A percentile compares a stretch with the other conserved stretches of the same genome.
These are phyloP conservation scores for Hemileccinum impolitum DNA, from an alignment of 768 basidiomycete genomes.

Conservation along the genomic window DNA sequence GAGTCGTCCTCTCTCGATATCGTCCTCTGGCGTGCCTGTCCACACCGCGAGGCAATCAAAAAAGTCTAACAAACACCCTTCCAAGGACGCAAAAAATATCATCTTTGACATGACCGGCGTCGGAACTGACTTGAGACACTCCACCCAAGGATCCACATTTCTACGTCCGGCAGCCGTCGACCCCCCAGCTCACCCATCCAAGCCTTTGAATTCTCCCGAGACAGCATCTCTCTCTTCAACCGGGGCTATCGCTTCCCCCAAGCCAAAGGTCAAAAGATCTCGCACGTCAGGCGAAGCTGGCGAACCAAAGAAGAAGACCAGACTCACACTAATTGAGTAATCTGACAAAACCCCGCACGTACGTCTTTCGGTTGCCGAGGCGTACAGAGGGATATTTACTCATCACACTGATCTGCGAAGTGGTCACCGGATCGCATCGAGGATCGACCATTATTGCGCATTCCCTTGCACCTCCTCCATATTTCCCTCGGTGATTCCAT, in stretches of 20 bases:
- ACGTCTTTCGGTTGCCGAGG: slow-evolving; percentile 21
- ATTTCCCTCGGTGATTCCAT: slow-evolving; percentile 14
- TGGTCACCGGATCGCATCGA: slow-evolving; percentile 10
- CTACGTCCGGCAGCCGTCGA: slow-evolving; percentile 24
- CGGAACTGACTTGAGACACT: slow-evolving; percentile 46
- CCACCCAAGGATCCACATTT: slow-evolving; percentile 17
- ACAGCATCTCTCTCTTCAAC: slow-evolving; percentile 3
- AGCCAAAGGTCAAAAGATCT: slow-evolving; percentile 22
- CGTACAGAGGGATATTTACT: slow-evolving; percentile 1
- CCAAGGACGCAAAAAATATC: slow-evolving; percentile 42
- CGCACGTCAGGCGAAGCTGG: slow-evolving; percentile 17
- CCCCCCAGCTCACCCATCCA: slow-evolving; percentile 12
- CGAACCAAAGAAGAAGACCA: slow-evolving; percentile 26
- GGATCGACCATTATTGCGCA: slow-evolving; percentile 19
- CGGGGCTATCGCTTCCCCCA: slow-evolving; percentile 6
- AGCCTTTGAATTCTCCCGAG: slow-evolving; percentile 5
- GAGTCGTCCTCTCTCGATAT: slow-evolving; percentile 22
- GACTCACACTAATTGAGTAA: slow-evolving; percentile 24
- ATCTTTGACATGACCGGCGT: slow-evolving; percentile 48
- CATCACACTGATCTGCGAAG: slow-evolving; percentile 18
- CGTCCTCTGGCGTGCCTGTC: slow-evolving; percentile 10
- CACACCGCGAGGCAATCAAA: slow-evolving; percentile 11
- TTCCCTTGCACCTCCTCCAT: slow-evolving; percentile 7
- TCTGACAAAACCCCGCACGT: slow-evolving; percentile 11
- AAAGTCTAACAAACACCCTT: slow-evolving; percentile 18